Conservation (phyloP, 1,139 yeast species). For the Geotrichum cucujoidarum region DNA sequence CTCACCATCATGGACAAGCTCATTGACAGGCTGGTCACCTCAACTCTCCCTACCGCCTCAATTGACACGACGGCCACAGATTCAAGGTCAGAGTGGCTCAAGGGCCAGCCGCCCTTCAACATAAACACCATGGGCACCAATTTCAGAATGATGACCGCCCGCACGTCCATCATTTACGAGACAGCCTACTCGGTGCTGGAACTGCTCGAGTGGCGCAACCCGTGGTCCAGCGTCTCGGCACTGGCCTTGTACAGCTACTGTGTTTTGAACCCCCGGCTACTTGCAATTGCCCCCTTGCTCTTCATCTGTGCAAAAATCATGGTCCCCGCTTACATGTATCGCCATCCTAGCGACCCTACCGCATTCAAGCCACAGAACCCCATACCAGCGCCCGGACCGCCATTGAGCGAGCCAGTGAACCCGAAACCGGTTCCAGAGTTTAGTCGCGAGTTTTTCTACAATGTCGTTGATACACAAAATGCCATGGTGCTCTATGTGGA, state of each 20-base stretch:
- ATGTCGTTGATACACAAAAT: slow-evolving; percentile 80
- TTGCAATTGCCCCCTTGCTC: slow-evolving; percentile 51
- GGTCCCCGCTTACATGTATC: slow-evolving; percentile 63
- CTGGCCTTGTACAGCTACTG: slow-evolving; percentile 52
- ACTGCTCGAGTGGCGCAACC: slow-evolving; percentile 60
- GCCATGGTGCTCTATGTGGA: slow-evolving; percentile 65
- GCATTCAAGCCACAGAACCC: slow-evolving; percentile 18
- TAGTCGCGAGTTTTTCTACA: slow-evolving; percentile 70
- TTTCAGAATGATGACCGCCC: slow-evolving; percentile 58
- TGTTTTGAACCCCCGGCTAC: slow-evolving; percentile 57
- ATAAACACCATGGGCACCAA: slow-evolving; percentile 67
- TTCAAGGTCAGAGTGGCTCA: slow-evolving; percentile 42
- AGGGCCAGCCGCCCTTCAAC: slow-evolving; percentile 62
- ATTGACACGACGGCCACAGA: slow-evolving; percentile 34
- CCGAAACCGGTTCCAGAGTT: slow-evolving; percentile 79
- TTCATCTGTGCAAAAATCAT: slow-evolving; percentile 52
- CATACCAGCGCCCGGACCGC: slow-evolving; percentile 45
- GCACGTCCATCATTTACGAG: slow-evolving; percentile 52
- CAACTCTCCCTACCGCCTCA: slow-evolving; percentile 65
- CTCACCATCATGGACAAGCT: slow-evolving; percentile 51
- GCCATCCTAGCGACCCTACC: slow-evolving; percentile 37
- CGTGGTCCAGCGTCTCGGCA: slow-evolving; percentile 57
- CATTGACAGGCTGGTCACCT: slow-evolving; percentile 60
- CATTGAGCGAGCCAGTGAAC: slow-evolving; percentile 43
- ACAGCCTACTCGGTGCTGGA: slow-evolving; percentile 45